phyloP scores from a whole-genome alignment of 306 rosid genomes.

The Sophora flavescens region DNA sequence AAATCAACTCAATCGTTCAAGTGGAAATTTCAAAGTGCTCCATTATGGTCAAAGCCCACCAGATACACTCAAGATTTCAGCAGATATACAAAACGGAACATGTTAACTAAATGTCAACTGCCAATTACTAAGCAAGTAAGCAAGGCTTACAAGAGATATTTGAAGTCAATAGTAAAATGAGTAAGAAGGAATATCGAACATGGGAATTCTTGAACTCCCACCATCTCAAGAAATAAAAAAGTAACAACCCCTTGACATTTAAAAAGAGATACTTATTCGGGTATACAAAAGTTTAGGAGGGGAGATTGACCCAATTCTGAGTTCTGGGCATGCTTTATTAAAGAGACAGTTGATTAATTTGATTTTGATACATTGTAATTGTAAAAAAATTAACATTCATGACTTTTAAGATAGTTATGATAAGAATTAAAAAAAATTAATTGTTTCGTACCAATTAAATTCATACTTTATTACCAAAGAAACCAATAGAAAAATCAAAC shows the following conservation, averaged over 20 bases:
- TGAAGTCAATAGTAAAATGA: neutral
- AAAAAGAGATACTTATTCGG: neutral
- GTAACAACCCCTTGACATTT: neutral
- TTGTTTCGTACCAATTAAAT: no score
- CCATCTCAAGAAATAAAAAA: slow-evolving; percentile 8
- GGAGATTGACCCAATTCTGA: neutral
- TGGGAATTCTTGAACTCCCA: slow-evolving; percentile 25
- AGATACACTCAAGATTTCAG: slow-evolving; percentile 14
- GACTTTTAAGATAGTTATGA: no score
- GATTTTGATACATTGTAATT: no score
- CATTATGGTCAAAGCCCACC: neutral
- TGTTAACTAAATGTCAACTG: slow-evolving; percentile 9
- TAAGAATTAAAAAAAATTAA: no score
- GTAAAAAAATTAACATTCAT: no score
- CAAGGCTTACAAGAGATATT: slow-evolving; percentile 9
- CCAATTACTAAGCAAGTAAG: slow-evolving; percentile 11
- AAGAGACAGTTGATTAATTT: neutral
- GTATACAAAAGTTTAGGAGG: neutral
- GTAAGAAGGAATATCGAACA: slow-evolving; percentile 24
- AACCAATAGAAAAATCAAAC: neutral
- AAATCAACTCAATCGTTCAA: slow-evolving; percentile 34
- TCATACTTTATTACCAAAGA: neutral
- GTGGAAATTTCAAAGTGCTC: slow-evolving; percentile 26
- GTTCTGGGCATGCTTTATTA: slow-evolving; percentile 1
- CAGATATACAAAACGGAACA: neutral